Evolutionary conservation across 2,329 filamentous ascomycete genomes (phyloP), one percentile per base, ranked within the genome.

Genomic region (Teratosphaeria zuluensis): DNA sequence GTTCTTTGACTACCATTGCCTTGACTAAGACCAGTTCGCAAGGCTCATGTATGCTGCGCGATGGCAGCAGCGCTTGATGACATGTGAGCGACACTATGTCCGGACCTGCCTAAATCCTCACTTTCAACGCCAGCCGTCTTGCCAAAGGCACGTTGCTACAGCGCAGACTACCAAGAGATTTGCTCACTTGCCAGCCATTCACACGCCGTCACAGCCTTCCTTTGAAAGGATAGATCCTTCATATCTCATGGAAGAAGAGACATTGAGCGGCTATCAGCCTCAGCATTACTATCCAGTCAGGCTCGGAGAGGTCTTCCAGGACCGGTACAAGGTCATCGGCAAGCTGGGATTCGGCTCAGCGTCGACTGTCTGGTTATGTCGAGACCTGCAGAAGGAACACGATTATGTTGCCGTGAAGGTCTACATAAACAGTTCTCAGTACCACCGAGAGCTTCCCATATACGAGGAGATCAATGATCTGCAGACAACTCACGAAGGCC

Each of bases 341-440:
- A 79, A 80, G 60, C 69, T 78, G 11, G 76, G 76, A 30, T 76
- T 73, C 61, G 76, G 76, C 8, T 66, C 66, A 5, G 65, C 62
- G 51, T 76, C 76, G 6, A 78, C 76, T 0, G 72, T 75, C 4
- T 79, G 76, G 76, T 9, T 56, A n/a, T 56, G 54, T 51, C 24
- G n/a, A n/a, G 54, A 56, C 31, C 32, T 42, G 4, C 31, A 42
- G 12, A 6, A 42, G 24, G 31, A 55, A 38, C 11, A 33, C 30
- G 31, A 42, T 21, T 55, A 55, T 42, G 33, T 55, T 16, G 53
- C 53, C 3, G 14, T 55, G 30, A 42, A 55, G 24, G n/a, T 55
- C 21, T 55, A 55, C 19, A 38, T 55, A 16, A 42, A 42, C 33
- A 35, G 32, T 8, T 42, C 53, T 16, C 19, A 24, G 33, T 28